Base-by-base conservation (phyloP, 768 basidiomycete species). In the Suillus subalutaceus region DNA sequence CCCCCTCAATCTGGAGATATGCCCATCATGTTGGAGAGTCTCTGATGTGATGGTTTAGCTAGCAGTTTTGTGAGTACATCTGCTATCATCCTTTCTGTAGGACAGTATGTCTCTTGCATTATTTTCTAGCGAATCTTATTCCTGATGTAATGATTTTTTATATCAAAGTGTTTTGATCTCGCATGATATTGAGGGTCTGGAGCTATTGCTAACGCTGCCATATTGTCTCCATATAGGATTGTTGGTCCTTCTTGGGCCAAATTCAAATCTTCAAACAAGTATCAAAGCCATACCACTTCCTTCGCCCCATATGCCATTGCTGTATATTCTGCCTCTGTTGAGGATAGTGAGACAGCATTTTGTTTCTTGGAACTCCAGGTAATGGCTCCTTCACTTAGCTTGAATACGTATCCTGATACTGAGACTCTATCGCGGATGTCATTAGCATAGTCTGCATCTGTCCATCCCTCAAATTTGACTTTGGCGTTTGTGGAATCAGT, bases 101-200 rank as follows among this genome's bases (percentile, higher is more conserved):
- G 43, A 18, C 43, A 44, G 12, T 44, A 44, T 0, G 7, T 16
- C 4, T 44, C 18, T 18, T 44, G 3, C 6, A 44, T 44, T 18
- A 16, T 18, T 18, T 44, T 16, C 43, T 44, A 1, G 6, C 6
- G 15, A 41, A 80, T 65, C 0, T 50, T 40, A 20, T 79, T 69
- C 0, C 77, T 70, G 26, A 78, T 67, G 41, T 70, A 78, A 55
- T 81, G 79, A 58, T 76, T 69, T 3, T 70, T 68, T 6, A 80
- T 71, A 38, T 77, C 72, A 57, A 81, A 79, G 63, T 82, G 80
- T 61, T 80, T 79, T 0, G 78, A 68, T 6, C 74, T 56, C 10
- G 68, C 58, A 56, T 80, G 80, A 62, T 72, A 74, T 9, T 66
- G 57, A 12, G 75, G 71, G 40, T 77, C 69, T 26, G 69, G 58